Conservation (phyloP, 2,329 filamentous ascomycete species). For the Talaromyces sp. region DNA sequence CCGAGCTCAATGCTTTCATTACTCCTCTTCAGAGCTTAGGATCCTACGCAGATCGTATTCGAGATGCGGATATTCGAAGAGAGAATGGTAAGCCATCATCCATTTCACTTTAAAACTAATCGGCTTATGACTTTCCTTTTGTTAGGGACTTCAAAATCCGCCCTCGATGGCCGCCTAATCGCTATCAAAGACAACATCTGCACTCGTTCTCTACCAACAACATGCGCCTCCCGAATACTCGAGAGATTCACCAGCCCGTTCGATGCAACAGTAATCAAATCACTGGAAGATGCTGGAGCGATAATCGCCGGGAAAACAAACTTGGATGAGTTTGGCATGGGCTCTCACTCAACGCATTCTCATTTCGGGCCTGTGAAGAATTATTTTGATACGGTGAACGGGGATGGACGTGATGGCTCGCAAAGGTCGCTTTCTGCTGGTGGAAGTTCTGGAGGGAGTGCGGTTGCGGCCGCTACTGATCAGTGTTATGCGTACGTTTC, state of each 20-base stretch:
- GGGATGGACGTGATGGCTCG: constrained; percentile 30
- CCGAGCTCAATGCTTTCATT: constrained; percentile 38
- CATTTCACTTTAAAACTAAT: too few relatives aligned
- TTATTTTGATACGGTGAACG: constrained; percentile 31
- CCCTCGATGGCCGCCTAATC: constrained; percentile 45
- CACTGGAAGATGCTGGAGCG: constrained; percentile 60
- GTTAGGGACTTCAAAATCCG: constrained; percentile 33
- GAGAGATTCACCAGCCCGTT: constrained; percentile 68
- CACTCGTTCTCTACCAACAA: constrained; percentile 62
- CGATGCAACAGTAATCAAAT: constrained; percentile 71
- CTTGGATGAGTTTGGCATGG: constrained; percentile 96
- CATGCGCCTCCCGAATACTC: constrained; percentile 75
- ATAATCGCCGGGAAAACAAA: constrained; percentile 75
- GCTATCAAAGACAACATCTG: constrained; percentile 76
- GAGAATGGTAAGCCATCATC: constrained; percentile 32
- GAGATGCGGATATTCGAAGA: constrained; percentile 33
- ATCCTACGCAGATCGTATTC: constrained; percentile 33
- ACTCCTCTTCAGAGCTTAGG: constrained; percentile 30
- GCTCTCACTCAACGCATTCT: constrained; percentile 70
- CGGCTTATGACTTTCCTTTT: too few relatives aligned
- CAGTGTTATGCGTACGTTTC: constrained; percentile 53
- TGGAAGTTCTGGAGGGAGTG: constrained; percentile 90
- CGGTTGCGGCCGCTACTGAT: constrained; percentile 68
- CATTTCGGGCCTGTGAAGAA: constrained; percentile 58
- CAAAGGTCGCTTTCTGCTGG: constrained; percentile 61